Conservation (phyloP, 768 basidiomycete species). For the Lactarius hatsudake region DNA sequence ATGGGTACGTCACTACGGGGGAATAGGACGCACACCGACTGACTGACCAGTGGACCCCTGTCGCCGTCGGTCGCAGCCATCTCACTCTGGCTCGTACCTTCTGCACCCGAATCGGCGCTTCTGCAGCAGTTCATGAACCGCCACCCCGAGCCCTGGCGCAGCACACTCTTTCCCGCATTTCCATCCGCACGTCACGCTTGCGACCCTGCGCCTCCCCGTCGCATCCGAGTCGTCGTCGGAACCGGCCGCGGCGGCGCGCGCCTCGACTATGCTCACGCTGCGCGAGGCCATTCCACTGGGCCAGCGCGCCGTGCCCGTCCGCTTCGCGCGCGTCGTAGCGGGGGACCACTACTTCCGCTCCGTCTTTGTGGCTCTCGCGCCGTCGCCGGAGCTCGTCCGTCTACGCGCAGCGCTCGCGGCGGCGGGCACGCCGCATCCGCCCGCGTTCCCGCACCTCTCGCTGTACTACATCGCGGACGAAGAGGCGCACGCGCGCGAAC, state of each 20-base stretch:
- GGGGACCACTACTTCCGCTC: conserved; percentile 70
- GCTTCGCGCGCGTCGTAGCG: conserved; percentile 53
- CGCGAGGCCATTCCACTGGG: conserved; percentile 40
- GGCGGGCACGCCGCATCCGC: conserved; percentile 43
- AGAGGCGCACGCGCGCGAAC: conserved; percentile 57
- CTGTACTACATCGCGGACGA: conserved; percentile 68
- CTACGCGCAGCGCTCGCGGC: conserved; percentile 50
- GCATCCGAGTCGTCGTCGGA: neutral
- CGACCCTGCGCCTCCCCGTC: conserved; percentile 34
- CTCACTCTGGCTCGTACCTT: conserved; percentile 71
- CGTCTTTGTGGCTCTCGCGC: conserved; percentile 54
- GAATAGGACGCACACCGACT: neutral
- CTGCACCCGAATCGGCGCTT: conserved; percentile 39
- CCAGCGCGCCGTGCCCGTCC: conserved; percentile 39
- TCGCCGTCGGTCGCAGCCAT: conserved; percentile 40
- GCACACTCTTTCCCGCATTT: conserved; percentile 57
- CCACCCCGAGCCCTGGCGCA: conserved; percentile 30
- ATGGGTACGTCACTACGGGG: conserved; percentile 15
- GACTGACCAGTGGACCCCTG: neutral
- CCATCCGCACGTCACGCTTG: conserved; percentile 69
- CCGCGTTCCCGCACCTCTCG: conserved; percentile 69
- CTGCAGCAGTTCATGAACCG: conserved; percentile 49
- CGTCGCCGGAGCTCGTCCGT: conserved; percentile 42
- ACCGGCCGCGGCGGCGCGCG: neutral
- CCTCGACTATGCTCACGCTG: conserved; percentile 34